Percentiles rank a stretch among this genome's conserved stretches.
Conservation (phyloP, 2,329 filamentous ascomycete genomes). For the Aspergillus japonicus region DNA sequence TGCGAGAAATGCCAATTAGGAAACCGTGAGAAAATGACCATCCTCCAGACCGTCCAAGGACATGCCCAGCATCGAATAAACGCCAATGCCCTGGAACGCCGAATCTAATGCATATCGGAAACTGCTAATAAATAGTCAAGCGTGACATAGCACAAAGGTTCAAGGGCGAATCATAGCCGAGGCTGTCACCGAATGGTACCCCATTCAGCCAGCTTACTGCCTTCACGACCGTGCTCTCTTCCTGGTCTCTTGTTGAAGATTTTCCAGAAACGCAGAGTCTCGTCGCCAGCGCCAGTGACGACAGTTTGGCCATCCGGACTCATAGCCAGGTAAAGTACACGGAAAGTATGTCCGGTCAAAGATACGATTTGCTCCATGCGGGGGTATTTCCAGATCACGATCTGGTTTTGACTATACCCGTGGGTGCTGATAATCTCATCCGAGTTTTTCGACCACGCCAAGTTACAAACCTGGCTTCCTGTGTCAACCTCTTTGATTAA, state of each 20-base stretch:
- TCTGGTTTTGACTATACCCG: slow-evolving; percentile 96
- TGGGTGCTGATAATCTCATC: slow-evolving; percentile 97
- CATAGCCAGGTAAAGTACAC: slow-evolving; percentile 95
- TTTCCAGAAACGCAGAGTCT: slow-evolving; percentile 95
- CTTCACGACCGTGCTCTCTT: slow-evolving; percentile 65
- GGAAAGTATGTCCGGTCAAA: slow-evolving; percentile 92
- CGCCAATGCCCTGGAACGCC: slow-evolving; percentile 33
- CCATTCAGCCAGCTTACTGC: slow-evolving; percentile 70
- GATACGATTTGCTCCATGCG: slow-evolving; percentile 96
- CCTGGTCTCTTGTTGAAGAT: slow-evolving; percentile 83
- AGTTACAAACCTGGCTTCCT: slow-evolving; percentile 96
- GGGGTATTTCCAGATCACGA: slow-evolving; percentile 99
- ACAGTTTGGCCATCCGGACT: slow-evolving; percentile 92
- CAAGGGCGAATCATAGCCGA: slow-evolving; percentile 1
- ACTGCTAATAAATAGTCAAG: slow-evolving; percentile 16
- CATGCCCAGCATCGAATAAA: slow-evolving; percentile 24
- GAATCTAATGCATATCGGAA: slow-evolving; percentile 34
- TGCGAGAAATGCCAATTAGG: slow-evolving; percentile 31
- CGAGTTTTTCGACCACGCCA: slow-evolving; percentile 95
- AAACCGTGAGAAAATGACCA: slow-evolving; percentile 20
- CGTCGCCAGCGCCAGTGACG: slow-evolving; percentile 93
- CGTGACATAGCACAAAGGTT: slow-evolving; percentile 15
- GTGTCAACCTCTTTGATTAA: slow-evolving; percentile 89
- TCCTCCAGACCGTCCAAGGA: slow-evolving; percentile 27
- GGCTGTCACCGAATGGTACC: slow-evolving; percentile 68